phyloP scores from a whole-genome alignment of 2,329 filamentous ascomycete species.

The Endoconidiophora laricicola region DNA sequence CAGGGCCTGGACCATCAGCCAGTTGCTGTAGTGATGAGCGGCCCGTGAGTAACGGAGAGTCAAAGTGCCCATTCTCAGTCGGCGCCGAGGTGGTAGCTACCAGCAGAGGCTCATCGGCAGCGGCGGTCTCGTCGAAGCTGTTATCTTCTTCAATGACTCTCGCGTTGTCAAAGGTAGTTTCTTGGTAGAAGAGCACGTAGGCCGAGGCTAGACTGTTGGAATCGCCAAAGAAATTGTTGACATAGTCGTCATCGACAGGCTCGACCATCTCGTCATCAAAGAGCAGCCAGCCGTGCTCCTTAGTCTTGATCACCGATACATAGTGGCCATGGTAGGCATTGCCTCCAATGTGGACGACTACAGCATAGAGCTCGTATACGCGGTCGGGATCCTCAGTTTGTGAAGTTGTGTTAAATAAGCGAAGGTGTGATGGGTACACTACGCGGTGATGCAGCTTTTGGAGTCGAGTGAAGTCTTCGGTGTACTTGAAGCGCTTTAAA shows the following conservation, averaged over 20 bases:
- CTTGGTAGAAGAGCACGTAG: constrained; percentile 95
- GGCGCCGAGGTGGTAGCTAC: background rate
- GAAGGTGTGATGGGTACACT: constrained; percentile 89
- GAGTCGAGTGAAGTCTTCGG: constrained; percentile 79
- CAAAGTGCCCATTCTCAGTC: constrained; percentile 13
- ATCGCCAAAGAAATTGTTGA: constrained; percentile 93
- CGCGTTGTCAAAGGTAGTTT: constrained; percentile 52
- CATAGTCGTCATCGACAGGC: constrained; percentile 90
- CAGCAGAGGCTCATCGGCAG: background rate
- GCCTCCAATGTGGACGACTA: constrained; percentile 92
- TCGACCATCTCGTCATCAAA: constrained; percentile 99
- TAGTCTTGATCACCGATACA: constrained; percentile 92
- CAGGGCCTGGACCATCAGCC: constrained; percentile 31
- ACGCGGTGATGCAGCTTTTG: constrained; percentile 96
- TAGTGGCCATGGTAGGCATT: constrained; percentile 97
- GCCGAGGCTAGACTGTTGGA: constrained; percentile 81
- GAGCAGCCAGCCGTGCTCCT: constrained; percentile 85
- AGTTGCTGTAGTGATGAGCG: constrained; percentile 2
- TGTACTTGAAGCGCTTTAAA: constrained; percentile 96
- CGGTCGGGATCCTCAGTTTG: constrained; percentile 87
- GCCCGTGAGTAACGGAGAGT: constrained; percentile 18
- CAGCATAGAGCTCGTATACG: constrained; percentile 89
- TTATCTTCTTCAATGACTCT: constrained; percentile 18
- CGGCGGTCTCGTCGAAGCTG: background rate
- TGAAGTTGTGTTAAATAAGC: constrained; percentile 93